Evolutionary conservation across 192 early-diverging fungal species (phyloP).

Genomic region (Cetraspora pellucida): DNA sequence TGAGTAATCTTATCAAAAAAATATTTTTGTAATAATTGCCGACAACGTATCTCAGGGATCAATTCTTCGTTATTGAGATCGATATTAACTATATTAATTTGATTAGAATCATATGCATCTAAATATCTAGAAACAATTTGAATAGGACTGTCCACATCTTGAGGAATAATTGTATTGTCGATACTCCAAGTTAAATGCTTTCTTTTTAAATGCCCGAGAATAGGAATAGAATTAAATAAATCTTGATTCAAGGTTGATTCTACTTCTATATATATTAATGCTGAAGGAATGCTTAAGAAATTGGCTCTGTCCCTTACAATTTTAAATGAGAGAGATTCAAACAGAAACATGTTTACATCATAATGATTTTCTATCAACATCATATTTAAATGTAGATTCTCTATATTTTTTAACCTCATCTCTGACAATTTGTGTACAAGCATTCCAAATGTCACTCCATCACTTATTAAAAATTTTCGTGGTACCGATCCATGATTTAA

Average conservation of each 20-base stretch:
- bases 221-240: slow-evolving; percentile 25
- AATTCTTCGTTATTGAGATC: background rate
- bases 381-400: slow-evolving; percentile 28
- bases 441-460: background rate
- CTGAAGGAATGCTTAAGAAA: slow-evolving; percentile 8
- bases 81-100: slow-evolving; percentile 8
- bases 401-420: background rate
- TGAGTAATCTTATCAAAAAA: background rate
- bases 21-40: slow-evolving; percentile 13
- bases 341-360: slow-evolving; percentile 29
- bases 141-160: slow-evolving; percentile 29
- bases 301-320: slow-evolving; percentile 6
- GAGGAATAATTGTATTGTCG: slow-evolving; percentile 23
- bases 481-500: background rate
- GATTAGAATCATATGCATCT: background rate
- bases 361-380: background rate
- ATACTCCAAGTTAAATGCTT: slow-evolving; percentile 18
- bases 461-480: slow-evolving; percentile 11
- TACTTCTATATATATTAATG: slow-evolving; percentile 21
- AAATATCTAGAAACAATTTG: slow-evolving; percentile 32
- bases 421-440: background rate
- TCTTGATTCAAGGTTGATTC: slow-evolving; percentile 26
- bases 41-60: background rate
- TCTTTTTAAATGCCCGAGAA: background rate
- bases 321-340: slow-evolving; percentile 13